Base-by-base conservation (phyloP, 306 rosid genomes). In the Arachis hypogaea region DNA sequence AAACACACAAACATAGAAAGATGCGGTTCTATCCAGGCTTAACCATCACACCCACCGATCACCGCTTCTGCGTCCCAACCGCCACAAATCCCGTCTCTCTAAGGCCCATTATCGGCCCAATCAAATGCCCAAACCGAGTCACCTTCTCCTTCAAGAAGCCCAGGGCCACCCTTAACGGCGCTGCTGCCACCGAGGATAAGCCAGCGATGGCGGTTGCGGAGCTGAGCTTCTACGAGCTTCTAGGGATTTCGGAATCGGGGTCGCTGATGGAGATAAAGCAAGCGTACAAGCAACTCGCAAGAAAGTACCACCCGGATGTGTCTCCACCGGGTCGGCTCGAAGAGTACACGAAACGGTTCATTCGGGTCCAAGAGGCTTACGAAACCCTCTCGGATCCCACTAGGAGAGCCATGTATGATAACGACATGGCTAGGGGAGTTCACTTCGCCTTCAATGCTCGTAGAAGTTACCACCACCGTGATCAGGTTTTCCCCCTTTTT, bases 271-370 rank as follows among this genome's bases (percentile, higher is more conserved):
- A 94, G 59, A 94, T 94, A 67, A 94, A 94, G 82, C 87, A 65
- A 36, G 98, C 97, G 4, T 94, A 94, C 78, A 94, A 94, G 82
- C 91, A 89, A 46, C 84, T 91, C 0, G 98, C 93, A 7, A 77
- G 90, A 55, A 89, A 91, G 81, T 91, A 91, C 72, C 98, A 94
- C 64, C 97, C 97, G 7, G 98, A 94, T 41, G 97, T 94, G 14
- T 91, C 98, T 5, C 98, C 98, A 1, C 88, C 97, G 71, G 98
- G 49, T 77, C 88, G 83, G 86, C 88, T 86, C 41, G 90, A 89
- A 46, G 98, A 91, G 81, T 78, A 91, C 57, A 94, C 98, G 0
- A 83, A 73, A 71, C 75, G 85, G 84, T 94, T 94, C 46, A 85
- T 94, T 72, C 90, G 71, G 72, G 90, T 94, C 6, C 96, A 89